Evolutionary conservation across 805 yeast species (phyloP).

Genomic region (Danielia oregonensis): DNA sequence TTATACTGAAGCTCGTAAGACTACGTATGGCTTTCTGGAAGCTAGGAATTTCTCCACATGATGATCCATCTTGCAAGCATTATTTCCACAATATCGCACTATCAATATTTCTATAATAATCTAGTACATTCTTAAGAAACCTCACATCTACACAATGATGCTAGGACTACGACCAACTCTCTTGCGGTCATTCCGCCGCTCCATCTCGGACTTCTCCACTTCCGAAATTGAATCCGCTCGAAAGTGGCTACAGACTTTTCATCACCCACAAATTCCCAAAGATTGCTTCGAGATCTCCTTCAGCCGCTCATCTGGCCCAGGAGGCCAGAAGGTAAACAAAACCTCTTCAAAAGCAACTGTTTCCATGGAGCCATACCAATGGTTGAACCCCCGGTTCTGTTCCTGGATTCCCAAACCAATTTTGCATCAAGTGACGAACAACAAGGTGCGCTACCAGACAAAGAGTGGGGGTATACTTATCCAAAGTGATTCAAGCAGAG

Average conservation of each 20-base stretch:
- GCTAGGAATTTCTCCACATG: no score
- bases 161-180: no score
- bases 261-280: slow-evolving; percentile 38
- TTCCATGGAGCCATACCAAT: slow-evolving; percentile 37
- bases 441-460: slow-evolving; percentile 50
- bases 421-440: slow-evolving; percentile 34
- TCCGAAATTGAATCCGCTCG: slow-evolving; percentile 25
- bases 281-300: slow-evolving; percentile 41
- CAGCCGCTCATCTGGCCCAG: slow-evolving; percentile 75
- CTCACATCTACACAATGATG: no score
- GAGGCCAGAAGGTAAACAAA: slow-evolving; percentile 86
- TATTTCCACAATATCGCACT: no score
- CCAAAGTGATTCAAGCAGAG: slow-evolving; percentile 57
- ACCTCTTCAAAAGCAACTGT: slow-evolving; percentile 65
- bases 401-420: slow-evolving; percentile 60
- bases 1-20: no score
- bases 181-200: no score
- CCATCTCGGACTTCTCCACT: no score
- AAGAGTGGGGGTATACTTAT: slow-evolving; percentile 53
- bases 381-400: slow-evolving; percentile 39
- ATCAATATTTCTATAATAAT: no score
- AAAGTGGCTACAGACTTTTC: slow-evolving; percentile 39
- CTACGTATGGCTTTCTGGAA: no score
- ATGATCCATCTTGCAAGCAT: no score
- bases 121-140: no score